Base-by-base conservation (phyloP, 2,329 filamentous ascomycete genomes). In the Ploettnerulaceae sp. region DNA sequence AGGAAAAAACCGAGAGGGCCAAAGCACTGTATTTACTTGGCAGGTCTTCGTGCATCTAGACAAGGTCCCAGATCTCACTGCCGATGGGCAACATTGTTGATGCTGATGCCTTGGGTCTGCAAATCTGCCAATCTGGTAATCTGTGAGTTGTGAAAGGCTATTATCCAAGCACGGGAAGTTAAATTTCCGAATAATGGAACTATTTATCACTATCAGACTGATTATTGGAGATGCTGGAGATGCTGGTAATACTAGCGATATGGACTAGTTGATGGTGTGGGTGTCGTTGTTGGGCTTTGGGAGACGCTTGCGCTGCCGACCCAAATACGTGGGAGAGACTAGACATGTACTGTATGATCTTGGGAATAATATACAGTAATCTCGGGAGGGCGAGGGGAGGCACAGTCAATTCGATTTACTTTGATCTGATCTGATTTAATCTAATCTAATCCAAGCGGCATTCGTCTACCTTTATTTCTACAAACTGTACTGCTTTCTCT, bases 231-330 rank as follows among this genome's bases (percentile, higher is more conserved):
- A 18, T 26, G 28, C 45, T 46, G 48, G 40, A 39, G 36, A 32
- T 36, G 35, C 45, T 43, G 45, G 11, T 29, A 43, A 39, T 38
- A 45, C 31, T 33, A 18, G 18, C 39, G 46, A 29, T 31, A 25
- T 38, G 32, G n/a, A 25, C 25, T 45, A 24, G 18, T n/a, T n/a
- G 25, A 26, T 22, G 31, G 17, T 8, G 32, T 35, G 9, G 21
- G 17, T 32, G n/a, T n/a, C n/a, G n/a, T n/a, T n/a, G n/a, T 39
- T 44, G 45, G 44, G 41, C 12, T 33, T 36, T 25, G 45, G 51
- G 46, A 26, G 46, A 55, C 51, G 57, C 55, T 59, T 59, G 56
- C 47, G 44, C 55, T 55, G 53, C 52, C 54, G 55, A 60, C 51
- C 57, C 55, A 59, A 43, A 52, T 36, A 45, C 25, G 42, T 42